phyloP scores from a whole-genome alignment of 768 basidiomycete genomes.

The Boletus fagicola region DNA sequence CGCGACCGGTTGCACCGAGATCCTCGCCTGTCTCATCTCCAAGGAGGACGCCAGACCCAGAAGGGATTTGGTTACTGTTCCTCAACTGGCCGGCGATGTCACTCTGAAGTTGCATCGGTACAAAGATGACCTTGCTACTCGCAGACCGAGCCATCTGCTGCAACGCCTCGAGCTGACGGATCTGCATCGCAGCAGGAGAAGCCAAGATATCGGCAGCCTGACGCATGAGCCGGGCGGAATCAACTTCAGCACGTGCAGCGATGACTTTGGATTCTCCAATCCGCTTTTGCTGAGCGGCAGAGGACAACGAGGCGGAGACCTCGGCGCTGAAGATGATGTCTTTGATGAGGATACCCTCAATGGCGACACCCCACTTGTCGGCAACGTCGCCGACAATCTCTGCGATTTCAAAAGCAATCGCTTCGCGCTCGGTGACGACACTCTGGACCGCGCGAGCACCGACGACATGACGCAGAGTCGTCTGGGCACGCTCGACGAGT shows the following conservation, averaged over 20 bases:
- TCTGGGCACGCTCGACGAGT: slow-evolving; percentile 83
- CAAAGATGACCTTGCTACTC: slow-evolving; percentile 91
- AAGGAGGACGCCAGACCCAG: slow-evolving; percentile 22
- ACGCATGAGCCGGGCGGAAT: slow-evolving; percentile 92
- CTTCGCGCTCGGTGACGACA: slow-evolving; percentile 96
- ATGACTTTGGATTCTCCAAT: slow-evolving; percentile 97
- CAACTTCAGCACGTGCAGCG: slow-evolving; percentile 93
- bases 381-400: slow-evolving; percentile 92
- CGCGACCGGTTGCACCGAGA: slow-evolving; percentile 27
- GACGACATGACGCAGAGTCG: slow-evolving; percentile 95
- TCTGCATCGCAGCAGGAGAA: slow-evolving; percentile 96
- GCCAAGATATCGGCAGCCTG: slow-evolving; percentile 95
- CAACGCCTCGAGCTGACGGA: slow-evolving; percentile 92
- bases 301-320: slow-evolving; percentile 86
- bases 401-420: slow-evolving; percentile 94
- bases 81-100: slow-evolving; percentile 57
- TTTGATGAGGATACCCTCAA: slow-evolving; percentile 95
- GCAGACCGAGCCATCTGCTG: slow-evolving; percentile 92
- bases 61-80: slow-evolving; percentile 18
- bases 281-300: slow-evolving; percentile 95
- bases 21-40: slow-evolving; percentile 26
- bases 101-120: slow-evolving; percentile 86
- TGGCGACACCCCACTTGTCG: slow-evolving; percentile 95
- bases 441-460: slow-evolving; percentile 93
- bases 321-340: slow-evolving; percentile 93